Conservation (phyloP, 1,139 yeast species). For the Kluyveromyces sp. region DNA sequence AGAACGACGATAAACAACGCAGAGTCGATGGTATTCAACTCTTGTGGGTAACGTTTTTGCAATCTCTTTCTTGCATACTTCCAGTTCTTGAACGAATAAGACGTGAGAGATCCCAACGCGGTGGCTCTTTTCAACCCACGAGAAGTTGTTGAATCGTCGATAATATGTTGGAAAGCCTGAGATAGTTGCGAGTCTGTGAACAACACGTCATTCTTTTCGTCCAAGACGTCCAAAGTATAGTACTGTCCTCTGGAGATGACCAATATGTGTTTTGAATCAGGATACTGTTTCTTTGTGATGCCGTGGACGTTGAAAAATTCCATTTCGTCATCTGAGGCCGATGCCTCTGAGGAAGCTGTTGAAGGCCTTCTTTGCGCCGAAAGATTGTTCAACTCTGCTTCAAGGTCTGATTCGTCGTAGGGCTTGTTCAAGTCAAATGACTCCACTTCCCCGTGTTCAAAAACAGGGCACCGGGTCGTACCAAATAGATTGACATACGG, state of each 20-base stretch:
- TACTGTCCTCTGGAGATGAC: conserved; percentile 57
- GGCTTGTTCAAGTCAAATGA: conserved; percentile 25
- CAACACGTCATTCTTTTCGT: conserved; percentile 34
- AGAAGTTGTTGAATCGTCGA: conserved; percentile 37
- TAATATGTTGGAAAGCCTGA: conserved; percentile 41
- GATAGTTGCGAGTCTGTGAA: conserved; percentile 53
- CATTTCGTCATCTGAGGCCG: conserved; percentile 7
- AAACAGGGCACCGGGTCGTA: conserved; percentile 53
- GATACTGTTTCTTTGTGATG: conserved; percentile 31
- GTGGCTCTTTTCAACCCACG: conserved; percentile 39
- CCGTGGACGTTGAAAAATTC: conserved; percentile 29
- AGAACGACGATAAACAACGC: conserved; percentile 63
- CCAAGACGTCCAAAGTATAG: conserved; percentile 52
- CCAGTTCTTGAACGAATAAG: conserved; percentile 62
- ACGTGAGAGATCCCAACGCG: conserved; percentile 63
- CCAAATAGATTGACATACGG: conserved; percentile 63
- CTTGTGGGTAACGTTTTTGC: conserved; percentile 41
- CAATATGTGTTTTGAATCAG: conserved; percentile 43
- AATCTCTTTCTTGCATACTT: conserved; percentile 41
- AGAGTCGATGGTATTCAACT: conserved; percentile 46
- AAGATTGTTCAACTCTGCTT: conserved; percentile 10
- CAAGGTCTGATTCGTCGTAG: conserved; percentile 23
- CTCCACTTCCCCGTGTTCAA: conserved; percentile 25
- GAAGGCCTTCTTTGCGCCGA: conserved; percentile 4
- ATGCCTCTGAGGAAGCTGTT: background rate